Conservation (phyloP, 169 alveolate species). For the Perkinsus chesapeaki region DNA sequence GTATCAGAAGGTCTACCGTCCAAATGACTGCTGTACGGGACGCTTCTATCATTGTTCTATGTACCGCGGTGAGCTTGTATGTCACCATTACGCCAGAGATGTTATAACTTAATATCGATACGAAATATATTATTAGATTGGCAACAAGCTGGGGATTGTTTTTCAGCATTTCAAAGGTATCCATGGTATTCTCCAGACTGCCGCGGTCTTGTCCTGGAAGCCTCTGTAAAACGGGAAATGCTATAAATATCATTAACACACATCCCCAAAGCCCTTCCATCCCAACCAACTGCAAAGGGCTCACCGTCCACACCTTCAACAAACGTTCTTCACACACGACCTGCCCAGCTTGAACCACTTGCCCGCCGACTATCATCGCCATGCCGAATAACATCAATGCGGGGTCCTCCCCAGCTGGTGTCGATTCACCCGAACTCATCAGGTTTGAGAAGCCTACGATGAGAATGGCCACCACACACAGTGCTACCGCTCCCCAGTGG, state of each 20-base stretch:
- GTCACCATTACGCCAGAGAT: neutral
- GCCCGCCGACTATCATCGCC: neutral
- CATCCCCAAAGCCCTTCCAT: neutral
- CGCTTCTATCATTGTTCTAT: neutral
- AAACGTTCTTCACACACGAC: neutral
- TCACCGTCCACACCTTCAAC: neutral
- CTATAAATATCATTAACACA: neutral
- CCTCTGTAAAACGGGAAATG: neutral
- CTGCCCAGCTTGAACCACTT: neutral
- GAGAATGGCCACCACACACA: neutral
- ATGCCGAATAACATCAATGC: neutral
- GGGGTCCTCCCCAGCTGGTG: neutral
- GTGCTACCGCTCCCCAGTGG: neutral
- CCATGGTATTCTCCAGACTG: neutral
- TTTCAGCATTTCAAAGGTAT: neutral
- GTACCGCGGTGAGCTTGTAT: neutral
- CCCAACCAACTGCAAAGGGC: neutral
- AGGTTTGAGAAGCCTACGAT: neutral
- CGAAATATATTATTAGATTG: neutral
- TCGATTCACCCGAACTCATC: neutral
- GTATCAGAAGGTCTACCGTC: neutral
- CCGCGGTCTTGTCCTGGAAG: neutral
- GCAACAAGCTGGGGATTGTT: neutral
- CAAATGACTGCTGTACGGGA: neutral
- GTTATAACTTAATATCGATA: neutral